Percentiles rank a stretch among this genome's conserved stretches.
Conservation (phyloP, 495 filamentous ascomycete genomes). For the Xylaria telfairii region DNA sequence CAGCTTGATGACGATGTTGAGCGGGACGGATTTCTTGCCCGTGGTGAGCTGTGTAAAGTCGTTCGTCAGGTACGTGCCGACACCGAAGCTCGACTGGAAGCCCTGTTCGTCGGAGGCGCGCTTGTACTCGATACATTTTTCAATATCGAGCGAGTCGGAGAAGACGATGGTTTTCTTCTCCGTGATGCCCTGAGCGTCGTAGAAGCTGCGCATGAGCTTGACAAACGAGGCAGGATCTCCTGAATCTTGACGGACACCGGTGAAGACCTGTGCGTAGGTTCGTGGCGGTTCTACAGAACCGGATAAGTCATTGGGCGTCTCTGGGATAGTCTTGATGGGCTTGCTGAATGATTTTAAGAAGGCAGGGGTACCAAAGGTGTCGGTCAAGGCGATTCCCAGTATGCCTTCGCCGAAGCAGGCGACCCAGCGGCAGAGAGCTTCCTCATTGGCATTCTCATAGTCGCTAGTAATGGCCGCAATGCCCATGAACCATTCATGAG, state of each 20-base stretch:
- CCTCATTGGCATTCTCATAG: slow-evolving; percentile 82
- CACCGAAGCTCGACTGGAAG: slow-evolving; percentile 85
- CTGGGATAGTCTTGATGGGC: slow-evolving; percentile 48
- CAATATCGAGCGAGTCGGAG: slow-evolving; percentile 91
- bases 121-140: slow-evolving; percentile 90
- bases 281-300: slow-evolving; percentile 26
- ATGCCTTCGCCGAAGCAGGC: slow-evolving; percentile 90
- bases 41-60: slow-evolving; percentile 75
- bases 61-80: slow-evolving; percentile 95
- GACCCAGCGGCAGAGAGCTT: slow-evolving; percentile 84
- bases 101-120: slow-evolving; percentile 76
- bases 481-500: slow-evolving; percentile 99
- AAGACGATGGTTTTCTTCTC: slow-evolving; percentile 95
- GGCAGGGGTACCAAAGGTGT: slow-evolving; percentile 92
- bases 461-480: slow-evolving; percentile 89
- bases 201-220: slow-evolving; percentile 84
- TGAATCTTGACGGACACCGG: slow-evolving; percentile 91
- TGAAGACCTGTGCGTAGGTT: slow-evolving; percentile 85
- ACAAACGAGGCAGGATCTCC: slow-evolving; percentile 87
- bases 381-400: slow-evolving; percentile 91
- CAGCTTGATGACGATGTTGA: slow-evolving; percentile 98
- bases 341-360: slow-evolving; percentile 86
- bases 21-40: slow-evolving; percentile 82
- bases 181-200: slow-evolving; percentile 73
- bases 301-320: slow-evolving; percentile 22